Evolutionary conservation across 352 stramenopile genomes (phyloP).

Genomic region (Globisporangium middletonii): DNA sequence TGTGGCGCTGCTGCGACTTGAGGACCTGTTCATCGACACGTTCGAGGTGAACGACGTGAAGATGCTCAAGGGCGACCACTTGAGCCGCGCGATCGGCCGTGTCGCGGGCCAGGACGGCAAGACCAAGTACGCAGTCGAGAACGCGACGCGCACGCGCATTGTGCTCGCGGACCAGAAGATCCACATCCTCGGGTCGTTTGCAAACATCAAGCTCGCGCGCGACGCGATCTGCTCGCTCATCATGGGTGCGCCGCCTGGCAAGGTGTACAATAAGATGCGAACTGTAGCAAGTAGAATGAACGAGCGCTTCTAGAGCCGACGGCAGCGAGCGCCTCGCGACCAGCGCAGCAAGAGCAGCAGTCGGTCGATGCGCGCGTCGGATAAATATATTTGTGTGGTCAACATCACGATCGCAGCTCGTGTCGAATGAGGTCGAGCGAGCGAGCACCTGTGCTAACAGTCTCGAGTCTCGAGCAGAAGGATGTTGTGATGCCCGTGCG

Average conservation of each 20-base stretch:
- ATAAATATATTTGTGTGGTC: background rate
- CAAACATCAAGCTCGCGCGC: constrained; percentile 98
- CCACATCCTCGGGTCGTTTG: constrained; percentile 97
- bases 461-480: background rate
- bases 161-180: constrained; percentile 98
- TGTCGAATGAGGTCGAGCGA: no score
- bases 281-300: constrained; percentile 98
- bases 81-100: constrained; percentile 97
- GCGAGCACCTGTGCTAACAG: no score
- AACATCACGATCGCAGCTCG: no score
- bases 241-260: constrained; percentile 97
- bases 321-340: background rate
- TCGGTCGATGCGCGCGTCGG: background rate
- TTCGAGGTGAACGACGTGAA: constrained; percentile 98
- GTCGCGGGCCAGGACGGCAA: constrained; percentile 99
- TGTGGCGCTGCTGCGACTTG: constrained; percentile 96
- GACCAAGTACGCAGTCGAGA: constrained; percentile 99
- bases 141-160: constrained; percentile 98
- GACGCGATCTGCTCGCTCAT: constrained; percentile 88
- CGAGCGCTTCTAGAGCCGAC: constrained; percentile 86
- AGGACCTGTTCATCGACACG: constrained; percentile 98
- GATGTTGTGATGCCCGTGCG: background rate
- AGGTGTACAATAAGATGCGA: constrained; percentile 99
- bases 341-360: background rate
- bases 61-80: constrained; percentile 97